Evolutionary conservation across 1,139 yeast genomes (phyloP).

Genomic region (Kurtzmaniella quercitrusa): DNA sequence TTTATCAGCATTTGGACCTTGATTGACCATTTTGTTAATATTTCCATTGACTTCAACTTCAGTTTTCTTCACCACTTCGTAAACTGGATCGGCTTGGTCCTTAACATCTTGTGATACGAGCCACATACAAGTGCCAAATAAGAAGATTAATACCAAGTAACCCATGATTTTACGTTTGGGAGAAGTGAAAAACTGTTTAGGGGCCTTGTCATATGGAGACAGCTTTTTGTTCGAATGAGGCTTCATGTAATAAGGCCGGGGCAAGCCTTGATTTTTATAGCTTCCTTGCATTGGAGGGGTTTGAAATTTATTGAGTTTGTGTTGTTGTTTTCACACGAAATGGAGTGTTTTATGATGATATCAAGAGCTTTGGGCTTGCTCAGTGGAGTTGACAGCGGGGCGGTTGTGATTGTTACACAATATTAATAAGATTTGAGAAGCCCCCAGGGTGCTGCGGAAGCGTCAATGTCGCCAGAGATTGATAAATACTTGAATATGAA

Average conservation of each 20-base stretch:
- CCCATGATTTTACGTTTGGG: conserved; percentile 39
- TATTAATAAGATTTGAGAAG: too few species aligned
- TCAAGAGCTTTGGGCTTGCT: too few species aligned
- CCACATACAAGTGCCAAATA: conserved; percentile 35
- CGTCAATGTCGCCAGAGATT: too few species aligned
- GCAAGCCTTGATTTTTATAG: conserved; percentile 41
- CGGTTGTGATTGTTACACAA: too few species aligned
- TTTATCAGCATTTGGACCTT: conserved; percentile 24
- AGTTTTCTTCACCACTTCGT: conserved; percentile 24
- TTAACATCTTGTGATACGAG: conserved; percentile 37
- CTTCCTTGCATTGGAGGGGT: conserved; percentile 52
- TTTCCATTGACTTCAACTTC: conserved; percentile 11
- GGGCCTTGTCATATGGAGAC: conserved; percentile 36
- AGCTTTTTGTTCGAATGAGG: conserved; percentile 29
- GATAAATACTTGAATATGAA: background rate
- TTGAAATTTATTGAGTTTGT: too few species aligned
- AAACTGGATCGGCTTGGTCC: conserved; percentile 23
- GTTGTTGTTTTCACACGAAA: conserved; percentile 11
- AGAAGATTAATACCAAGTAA: conserved; percentile 31
- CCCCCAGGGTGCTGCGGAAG: too few species aligned
- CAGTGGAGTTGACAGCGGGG: too few species aligned
- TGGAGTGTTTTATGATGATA: too few species aligned
- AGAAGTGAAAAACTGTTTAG: conserved; percentile 30
- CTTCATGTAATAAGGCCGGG: conserved; percentile 49
- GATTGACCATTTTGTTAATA: conserved; percentile 20